Percentiles rank a stretch among this genome's conserved stretches.
phyloP scores from a whole-genome alignment of 1,284 basidiomycete species.

The Stygiomarasmius scandens region DNA sequence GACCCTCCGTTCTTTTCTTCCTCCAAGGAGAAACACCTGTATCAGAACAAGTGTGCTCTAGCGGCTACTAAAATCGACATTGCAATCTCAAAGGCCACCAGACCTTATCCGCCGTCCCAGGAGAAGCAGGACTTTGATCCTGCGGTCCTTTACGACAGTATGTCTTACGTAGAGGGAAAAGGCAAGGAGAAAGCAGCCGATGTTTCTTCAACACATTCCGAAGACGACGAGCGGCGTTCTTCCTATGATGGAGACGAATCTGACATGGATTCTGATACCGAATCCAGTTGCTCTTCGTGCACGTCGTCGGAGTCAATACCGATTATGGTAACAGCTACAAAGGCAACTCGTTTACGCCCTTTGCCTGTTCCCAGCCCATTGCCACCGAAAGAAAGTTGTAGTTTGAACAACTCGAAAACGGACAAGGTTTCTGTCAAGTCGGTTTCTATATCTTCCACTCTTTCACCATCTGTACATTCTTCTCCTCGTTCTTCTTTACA shows the following conservation, averaged over 20 bases:
- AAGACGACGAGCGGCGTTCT: slow-evolving; percentile 22
- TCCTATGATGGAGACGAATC: neutral
- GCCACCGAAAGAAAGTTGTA: no score
- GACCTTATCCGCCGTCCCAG: no score
- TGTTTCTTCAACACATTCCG: slow-evolving; percentile 46
- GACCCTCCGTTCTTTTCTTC: neutral
- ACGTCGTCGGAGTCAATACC: neutral
- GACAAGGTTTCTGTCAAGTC: no score
- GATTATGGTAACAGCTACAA: neutral
- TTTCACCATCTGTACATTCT: neutral
- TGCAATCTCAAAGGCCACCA: no score
- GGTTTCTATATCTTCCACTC: neutral
- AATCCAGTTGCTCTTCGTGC: neutral
- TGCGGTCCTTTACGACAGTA: no score
- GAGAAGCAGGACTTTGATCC: no score
- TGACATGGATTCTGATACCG: neutral
- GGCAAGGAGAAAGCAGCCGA: slow-evolving; percentile 43
- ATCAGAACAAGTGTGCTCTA: neutral
- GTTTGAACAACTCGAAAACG: no score
- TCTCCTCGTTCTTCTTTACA: neutral
- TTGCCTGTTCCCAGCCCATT: no score
- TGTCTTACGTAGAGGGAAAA: slow-evolving; percentile 12
- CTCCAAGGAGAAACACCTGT: neutral
- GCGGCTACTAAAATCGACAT: neutral
- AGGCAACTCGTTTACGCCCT: neutral